These are phyloP conservation scores for Sporobolomyces roseus DNA, from an alignment of 768 basidiomycete species.

Conservation along the genomic window DNA sequence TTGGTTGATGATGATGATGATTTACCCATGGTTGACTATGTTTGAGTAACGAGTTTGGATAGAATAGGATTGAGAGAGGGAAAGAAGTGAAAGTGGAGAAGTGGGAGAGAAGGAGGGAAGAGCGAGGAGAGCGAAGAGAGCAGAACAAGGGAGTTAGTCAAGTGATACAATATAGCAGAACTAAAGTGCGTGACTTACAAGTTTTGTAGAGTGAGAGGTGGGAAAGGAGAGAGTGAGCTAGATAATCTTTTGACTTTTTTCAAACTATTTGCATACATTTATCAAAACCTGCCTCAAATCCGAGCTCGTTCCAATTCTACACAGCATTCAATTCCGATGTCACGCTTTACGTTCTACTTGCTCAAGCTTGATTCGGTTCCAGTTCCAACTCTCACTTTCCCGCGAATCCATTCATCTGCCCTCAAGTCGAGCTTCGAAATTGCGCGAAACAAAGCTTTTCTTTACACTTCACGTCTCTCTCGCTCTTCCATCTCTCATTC, in stretches of 20 bases:
- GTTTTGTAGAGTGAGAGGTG: slow-evolving; percentile 5
- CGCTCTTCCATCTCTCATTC: too few relatives aligned
- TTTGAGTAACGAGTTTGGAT: not conserved
- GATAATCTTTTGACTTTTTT: not conserved
- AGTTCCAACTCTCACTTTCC: too few relatives aligned
- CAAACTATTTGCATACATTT: not conserved
- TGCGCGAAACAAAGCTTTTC: too few relatives aligned
- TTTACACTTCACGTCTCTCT: too few relatives aligned
- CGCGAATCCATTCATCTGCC: too few relatives aligned
- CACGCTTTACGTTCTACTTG: too few relatives aligned
- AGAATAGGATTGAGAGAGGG: not conserved
- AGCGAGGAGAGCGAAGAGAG: not conserved
- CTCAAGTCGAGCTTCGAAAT: too few relatives aligned
- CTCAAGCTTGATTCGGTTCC: too few relatives aligned
- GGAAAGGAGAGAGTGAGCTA: not conserved
- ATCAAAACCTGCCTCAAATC: not conserved
- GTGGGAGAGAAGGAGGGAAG: slow-evolving; percentile 3
- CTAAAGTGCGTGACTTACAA: too few relatives aligned
- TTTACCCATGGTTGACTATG: slow-evolving; percentile 25
- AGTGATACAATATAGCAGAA: not conserved
- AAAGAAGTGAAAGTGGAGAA: slow-evolving; percentile 5
- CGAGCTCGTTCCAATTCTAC: too few relatives aligned
- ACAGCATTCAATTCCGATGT: too few relatives aligned
- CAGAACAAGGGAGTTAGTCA: not conserved
- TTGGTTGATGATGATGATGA: slow-evolving; percentile 37